A percentile compares a stretch with the other conserved stretches of the same genome.
phyloP scores from a whole-genome alignment of 169 alveolate genomes.

The Eimeria nieschulzi region DNA sequence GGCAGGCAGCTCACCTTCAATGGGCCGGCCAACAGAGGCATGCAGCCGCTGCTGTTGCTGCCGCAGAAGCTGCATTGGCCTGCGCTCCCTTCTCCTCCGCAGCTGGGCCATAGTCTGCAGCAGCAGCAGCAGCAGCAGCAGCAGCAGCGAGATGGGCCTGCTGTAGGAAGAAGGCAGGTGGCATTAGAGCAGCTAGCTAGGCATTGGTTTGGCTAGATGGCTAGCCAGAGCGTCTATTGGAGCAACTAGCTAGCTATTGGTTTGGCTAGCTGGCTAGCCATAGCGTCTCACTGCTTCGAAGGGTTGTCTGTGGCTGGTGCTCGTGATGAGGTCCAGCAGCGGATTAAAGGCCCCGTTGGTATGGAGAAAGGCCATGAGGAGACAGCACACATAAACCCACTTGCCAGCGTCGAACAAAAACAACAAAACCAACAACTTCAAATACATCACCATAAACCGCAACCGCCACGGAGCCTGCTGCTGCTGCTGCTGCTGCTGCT shows the following conservation, averaged over 20 bases:
- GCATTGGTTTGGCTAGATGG: neutral
- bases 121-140: constrained; percentile 25
- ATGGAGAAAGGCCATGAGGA: constrained; percentile 28
- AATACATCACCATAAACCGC: constrained; percentile 22
- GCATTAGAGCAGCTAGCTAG: constrained; percentile 11
- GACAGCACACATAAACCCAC: constrained; percentile 14
- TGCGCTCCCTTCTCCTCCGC: constrained; percentile 50
- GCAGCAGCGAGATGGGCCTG: neutral
- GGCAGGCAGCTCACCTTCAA: neutral
- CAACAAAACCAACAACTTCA: constrained; percentile 48
- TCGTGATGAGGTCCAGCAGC: neutral
- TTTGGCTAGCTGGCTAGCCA: constrained; percentile 6
- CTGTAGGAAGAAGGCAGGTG: neutral
- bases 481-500: neutral
- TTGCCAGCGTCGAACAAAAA: constrained; percentile 61
- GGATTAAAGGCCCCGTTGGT: constrained; percentile 61
- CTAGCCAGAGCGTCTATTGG: neutral
- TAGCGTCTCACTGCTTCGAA: constrained; percentile 38
- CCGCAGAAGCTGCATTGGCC: constrained; percentile 50
- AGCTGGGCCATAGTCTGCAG: constrained; percentile 60
- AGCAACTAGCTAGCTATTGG: neutral
- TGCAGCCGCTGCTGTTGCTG: constrained; percentile 61
- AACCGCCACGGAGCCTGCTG: constrained; percentile 21
- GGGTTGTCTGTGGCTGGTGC: constrained; percentile 57
- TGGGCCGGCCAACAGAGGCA: constrained; percentile 27